Evolutionary conservation across 177 flowering plant species (phyloP).

Genomic region (Vitis hybrid): DNA sequence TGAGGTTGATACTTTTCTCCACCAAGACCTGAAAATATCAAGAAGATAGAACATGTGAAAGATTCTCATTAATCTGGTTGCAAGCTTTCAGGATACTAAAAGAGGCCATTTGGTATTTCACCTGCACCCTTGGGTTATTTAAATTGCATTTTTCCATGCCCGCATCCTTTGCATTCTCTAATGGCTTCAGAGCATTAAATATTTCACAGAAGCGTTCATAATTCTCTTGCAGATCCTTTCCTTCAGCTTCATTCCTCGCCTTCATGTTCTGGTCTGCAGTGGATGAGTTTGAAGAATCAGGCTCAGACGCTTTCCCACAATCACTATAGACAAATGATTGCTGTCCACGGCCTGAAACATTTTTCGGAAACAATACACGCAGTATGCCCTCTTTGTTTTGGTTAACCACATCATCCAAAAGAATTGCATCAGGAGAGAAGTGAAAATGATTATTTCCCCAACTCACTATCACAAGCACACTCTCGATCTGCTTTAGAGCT

Average conservation of each 20-base stretch:
- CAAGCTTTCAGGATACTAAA: too few species aligned
- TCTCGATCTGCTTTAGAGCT: conserved; percentile 20
- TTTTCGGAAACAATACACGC: not conserved
- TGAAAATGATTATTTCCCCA: not conserved
- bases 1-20: conserved; percentile 7
- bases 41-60: not conserved
- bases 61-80: too few species aligned
- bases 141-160: not conserved
- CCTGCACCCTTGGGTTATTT: conserved; percentile 5
- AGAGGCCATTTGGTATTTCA: not conserved
- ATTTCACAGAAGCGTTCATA: conserved; percentile 13
- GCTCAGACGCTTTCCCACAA: too few species aligned
- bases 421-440: too few species aligned
- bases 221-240: conserved; percentile 1
- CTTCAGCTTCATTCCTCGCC: conserved; percentile 1
- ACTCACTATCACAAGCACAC: conserved; percentile 27
- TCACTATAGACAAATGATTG: too few species aligned
- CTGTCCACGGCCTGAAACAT: not conserved
- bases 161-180: too few species aligned
- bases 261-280: not conserved
- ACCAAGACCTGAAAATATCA: conserved; percentile 4
- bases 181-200: conserved; percentile 11
- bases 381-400: too few species aligned
- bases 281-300: not conserved
- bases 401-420: too few species aligned